Evolutionary conservation across 495 filamentous ascomycete species (phyloP).

Genomic region (Bathelium albidoporum): DNA sequence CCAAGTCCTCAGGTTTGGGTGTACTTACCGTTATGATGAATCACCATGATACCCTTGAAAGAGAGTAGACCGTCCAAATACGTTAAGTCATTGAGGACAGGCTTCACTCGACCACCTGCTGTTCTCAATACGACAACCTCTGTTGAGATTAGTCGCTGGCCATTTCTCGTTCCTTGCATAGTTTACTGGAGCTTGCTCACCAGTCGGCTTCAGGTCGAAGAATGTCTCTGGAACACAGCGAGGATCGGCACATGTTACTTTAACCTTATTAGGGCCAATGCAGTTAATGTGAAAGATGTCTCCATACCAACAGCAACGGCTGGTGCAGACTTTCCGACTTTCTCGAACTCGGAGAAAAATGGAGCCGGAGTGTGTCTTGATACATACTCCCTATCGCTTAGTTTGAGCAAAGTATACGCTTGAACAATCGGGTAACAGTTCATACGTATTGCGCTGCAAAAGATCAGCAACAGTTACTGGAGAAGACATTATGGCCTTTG

Average conservation of each 20-base stretch:
- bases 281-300: neutral
- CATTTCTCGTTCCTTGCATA: neutral
- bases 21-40: constrained; percentile 6
- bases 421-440: neutral
- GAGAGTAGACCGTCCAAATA: neutral
- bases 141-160: neutral
- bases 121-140: constrained; percentile 4
- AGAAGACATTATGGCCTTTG: neutral
- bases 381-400: neutral
- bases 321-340: neutral
- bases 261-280: neutral
- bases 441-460: neutral
- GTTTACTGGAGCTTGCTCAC: neutral
- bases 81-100: neutral
- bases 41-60: constrained; percentile 4
- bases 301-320: neutral
- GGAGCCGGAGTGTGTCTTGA: neutral
- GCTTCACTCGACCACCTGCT: constrained; percentile 5
- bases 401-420: neutral
- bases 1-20: neutral
- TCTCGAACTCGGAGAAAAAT: neutral
- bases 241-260: constrained; percentile 9
- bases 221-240: constrained; percentile 9
- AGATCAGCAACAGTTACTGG: neutral
- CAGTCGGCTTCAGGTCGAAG: neutral